phyloP scores from a whole-genome alignment of 2,329 filamentous ascomycete genomes.

The Teratosphaeria pseudoeucalypti region DNA sequence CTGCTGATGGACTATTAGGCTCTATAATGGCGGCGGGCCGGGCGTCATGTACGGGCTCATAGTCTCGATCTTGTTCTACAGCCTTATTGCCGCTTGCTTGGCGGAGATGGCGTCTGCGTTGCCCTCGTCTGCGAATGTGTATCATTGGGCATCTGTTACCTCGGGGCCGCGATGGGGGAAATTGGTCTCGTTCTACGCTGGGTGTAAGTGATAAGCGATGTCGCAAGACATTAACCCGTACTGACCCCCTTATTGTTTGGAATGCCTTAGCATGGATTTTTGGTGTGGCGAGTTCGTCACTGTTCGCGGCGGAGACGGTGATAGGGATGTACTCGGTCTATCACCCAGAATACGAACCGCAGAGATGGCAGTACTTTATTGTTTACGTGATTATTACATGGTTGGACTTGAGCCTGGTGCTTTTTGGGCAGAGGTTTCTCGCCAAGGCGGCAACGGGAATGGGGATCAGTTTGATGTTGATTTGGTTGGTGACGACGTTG shows the following conservation, averaged over 20 bases:
- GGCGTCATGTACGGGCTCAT: conserved; percentile 40
- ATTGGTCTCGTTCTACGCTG: conserved; percentile 40
- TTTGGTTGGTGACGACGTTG: conserved; percentile 45
- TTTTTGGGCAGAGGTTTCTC: conserved; percentile 47
- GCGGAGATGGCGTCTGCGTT: conserved; percentile 38
- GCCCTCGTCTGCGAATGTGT: conserved; percentile 32
- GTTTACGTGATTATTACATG: conserved; percentile 39
- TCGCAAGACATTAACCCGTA: background rate
- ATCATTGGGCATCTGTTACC: conserved; percentile 45
- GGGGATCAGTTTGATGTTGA: conserved; percentile 41
- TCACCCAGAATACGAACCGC: conserved; percentile 34
- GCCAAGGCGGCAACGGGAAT: conserved; percentile 42
- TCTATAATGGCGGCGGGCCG: conserved; percentile 37
- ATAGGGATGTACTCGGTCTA: conserved; percentile 41
- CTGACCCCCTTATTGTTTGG: conserved; percentile 23
- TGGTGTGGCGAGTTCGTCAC: conserved; percentile 32
- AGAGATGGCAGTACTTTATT: conserved; percentile 44
- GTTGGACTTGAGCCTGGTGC: conserved; percentile 35
- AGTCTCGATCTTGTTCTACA: conserved; percentile 41
- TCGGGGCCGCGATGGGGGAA: conserved; percentile 38
- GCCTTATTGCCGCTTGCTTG: conserved; percentile 40
- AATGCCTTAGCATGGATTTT: conserved; percentile 43
- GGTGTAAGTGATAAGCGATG: conserved; percentile 7
- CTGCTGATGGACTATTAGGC: conserved; percentile 9
- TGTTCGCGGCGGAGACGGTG: conserved; percentile 36